Percentiles rank a stretch among this genome's conserved stretches.
phyloP scores from a whole-genome alignment of 2,329 filamentous ascomycete genomes.

The Kalmusia sp. region DNA sequence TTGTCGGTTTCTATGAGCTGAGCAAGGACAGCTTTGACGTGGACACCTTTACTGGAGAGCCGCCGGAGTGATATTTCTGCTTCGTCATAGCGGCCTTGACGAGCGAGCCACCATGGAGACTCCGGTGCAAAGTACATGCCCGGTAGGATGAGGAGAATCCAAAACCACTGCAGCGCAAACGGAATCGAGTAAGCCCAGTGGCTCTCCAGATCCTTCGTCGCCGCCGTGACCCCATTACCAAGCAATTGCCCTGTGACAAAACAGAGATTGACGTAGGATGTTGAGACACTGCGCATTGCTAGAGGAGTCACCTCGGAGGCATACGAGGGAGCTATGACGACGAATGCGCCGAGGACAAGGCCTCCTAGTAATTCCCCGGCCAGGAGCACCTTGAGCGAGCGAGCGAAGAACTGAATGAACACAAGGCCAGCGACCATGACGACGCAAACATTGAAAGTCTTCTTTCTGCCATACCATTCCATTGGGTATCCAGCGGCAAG shows the following conservation, averaged over 20 bases:
- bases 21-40: conserved; percentile 66
- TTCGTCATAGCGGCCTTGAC: conserved; percentile 67
- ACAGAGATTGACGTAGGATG: conserved; percentile 67
- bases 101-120: conserved; percentile 77
- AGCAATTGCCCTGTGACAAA: conserved; percentile 69
- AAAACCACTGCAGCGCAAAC: conserved; percentile 77
- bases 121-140: conserved; percentile 72
- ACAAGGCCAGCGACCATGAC: conserved; percentile 52
- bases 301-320: conserved; percentile 71
- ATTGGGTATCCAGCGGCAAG: conserved; percentile 50
- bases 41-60: conserved; percentile 60
- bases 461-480: conserved; percentile 45
- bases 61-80: conserved; percentile 70
- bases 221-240: conserved; percentile 50
- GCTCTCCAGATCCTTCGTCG: conserved; percentile 44
- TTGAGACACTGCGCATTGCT: conserved; percentile 64
- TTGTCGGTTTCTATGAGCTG: conserved; percentile 90
- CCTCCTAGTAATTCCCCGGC: conserved; percentile 67
- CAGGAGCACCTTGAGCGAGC: conserved; percentile 62
- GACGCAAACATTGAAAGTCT: conserved; percentile 29
- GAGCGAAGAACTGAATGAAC: conserved; percentile 70
- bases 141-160: conserved; percentile 69
- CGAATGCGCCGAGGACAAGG: conserved; percentile 66
- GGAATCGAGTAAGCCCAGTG: conserved; percentile 70
- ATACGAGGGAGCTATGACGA: conserved; percentile 66